Evolutionary conservation across 495 filamentous ascomycete genomes (phyloP).

Genomic region (Bryoglossum gracile): DNA sequence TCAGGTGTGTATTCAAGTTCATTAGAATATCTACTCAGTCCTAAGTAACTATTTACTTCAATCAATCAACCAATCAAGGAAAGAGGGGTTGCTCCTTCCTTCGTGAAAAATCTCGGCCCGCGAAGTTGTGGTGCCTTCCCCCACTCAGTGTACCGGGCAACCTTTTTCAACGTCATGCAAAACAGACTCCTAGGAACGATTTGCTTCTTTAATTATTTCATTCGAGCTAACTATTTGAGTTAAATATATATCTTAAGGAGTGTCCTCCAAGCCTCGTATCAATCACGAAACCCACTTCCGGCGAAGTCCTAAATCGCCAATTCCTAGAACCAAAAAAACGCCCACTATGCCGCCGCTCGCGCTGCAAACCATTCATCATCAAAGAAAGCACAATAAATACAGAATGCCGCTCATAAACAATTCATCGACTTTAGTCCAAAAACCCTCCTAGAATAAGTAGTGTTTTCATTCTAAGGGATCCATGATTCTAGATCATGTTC

Average conservation of each 20-base stretch:
- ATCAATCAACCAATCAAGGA: too few relatives aligned
- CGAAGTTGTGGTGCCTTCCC: not conserved
- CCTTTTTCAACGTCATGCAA: too few relatives aligned
- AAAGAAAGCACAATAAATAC: slow-evolving; percentile 1
- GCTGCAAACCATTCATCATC: slow-evolving; percentile 10
- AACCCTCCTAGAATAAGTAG: slow-evolving; percentile 1
- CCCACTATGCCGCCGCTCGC: slow-evolving; percentile 23
- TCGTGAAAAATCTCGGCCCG: too few relatives aligned
- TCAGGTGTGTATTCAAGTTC: too few relatives aligned
- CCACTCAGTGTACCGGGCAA: too few relatives aligned
- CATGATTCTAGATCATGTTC: slow-evolving; percentile 52
- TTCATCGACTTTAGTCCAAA: slow-evolving; percentile 1
- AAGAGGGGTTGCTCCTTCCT: too few relatives aligned
- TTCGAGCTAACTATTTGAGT: slow-evolving; percentile 12
- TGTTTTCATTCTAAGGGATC: not conserved
- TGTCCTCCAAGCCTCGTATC: slow-evolving; percentile 9
- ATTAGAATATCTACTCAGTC: too few relatives aligned
- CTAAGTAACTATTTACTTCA: too few relatives aligned
- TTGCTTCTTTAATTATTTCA: too few relatives aligned
- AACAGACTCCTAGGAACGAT: too few relatives aligned
- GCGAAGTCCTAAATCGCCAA: slow-evolving; percentile 1
- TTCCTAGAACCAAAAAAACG: not conserved
- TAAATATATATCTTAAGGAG: slow-evolving; percentile 8
- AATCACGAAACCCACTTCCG: slow-evolving; percentile 5
- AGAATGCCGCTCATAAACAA: not conserved